These are phyloP conservation scores for Pneumocystis jirovecii DNA, from an alignment of 1,139 yeast species.

Conservation along the genomic window DNA sequence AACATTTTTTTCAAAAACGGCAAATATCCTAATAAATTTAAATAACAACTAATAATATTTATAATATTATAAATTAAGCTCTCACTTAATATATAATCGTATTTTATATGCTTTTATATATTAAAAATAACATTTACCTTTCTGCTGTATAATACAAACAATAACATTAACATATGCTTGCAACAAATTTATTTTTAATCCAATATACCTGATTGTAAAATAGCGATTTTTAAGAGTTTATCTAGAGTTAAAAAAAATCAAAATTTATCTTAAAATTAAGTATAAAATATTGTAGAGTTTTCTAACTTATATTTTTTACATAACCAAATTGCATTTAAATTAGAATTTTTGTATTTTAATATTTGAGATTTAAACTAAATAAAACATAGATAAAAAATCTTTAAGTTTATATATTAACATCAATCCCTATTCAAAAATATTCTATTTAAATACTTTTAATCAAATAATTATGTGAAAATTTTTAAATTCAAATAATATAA, in stretches of 20 bases:
- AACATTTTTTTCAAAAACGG: constrained; percentile 37
- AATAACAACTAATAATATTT: background rate
- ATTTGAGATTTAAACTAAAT: background rate
- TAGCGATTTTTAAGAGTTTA: too few relatives aligned
- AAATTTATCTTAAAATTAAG: too few relatives aligned
- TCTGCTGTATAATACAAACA: too few relatives aligned
- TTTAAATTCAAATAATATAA: background rate
- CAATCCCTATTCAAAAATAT: too few relatives aligned
- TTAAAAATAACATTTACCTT: background rate
- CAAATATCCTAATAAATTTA: background rate
- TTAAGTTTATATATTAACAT: too few relatives aligned
- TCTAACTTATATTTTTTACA: too few relatives aligned
- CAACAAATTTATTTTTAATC: too few relatives aligned
- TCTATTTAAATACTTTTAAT: background rate
- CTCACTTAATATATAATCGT: background rate
- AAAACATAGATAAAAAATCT: too few relatives aligned
- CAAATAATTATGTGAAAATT: background rate
- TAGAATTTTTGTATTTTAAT: too few relatives aligned
- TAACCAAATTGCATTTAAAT: too few relatives aligned
- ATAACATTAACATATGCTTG: background rate
- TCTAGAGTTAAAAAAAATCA: too few relatives aligned
- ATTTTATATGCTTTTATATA: background rate
- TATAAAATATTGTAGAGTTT: too few relatives aligned
- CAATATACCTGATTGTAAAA: background rate
- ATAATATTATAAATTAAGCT: background rate